Percentiles rank a stretch among this genome's conserved stretches.
Conservation (phyloP, 140 eudicot genomes). For the Senecio squalidus region DNA sequence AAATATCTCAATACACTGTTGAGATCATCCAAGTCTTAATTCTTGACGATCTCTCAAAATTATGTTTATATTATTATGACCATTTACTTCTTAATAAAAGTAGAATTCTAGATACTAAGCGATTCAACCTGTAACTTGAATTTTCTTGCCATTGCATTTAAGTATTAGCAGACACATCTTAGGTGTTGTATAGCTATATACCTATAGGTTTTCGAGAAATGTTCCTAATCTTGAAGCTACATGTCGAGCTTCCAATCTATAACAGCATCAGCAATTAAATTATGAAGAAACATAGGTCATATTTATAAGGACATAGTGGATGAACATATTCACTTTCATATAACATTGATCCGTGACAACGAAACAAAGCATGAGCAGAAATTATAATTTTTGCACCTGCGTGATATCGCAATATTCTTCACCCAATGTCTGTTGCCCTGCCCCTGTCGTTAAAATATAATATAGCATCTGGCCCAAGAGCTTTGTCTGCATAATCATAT, state of each 20-base stretch:
- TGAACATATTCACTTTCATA: slow-evolving; percentile 5
- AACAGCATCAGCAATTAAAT: slow-evolving; percentile 3
- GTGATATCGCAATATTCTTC: slow-evolving; percentile 97
- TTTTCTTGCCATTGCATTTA: too few relatives aligned
- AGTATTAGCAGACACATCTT: neutral
- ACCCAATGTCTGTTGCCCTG: slow-evolving; percentile 93
- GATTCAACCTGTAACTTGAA: too few relatives aligned
- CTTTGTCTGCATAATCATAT: slow-evolving; percentile 53
- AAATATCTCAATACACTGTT: too few relatives aligned
- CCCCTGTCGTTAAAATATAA: slow-evolving; percentile 88
- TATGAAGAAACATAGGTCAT: neutral
- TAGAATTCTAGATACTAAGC: too few relatives aligned
- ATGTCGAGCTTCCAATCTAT: slow-evolving; percentile 14
- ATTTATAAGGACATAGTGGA: neutral
- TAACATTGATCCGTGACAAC: neutral
- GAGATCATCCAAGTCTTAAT: too few relatives aligned
- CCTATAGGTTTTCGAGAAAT: neutral
- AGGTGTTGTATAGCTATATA: neutral
- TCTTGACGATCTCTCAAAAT: too few relatives aligned
- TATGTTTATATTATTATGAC: too few relatives aligned
- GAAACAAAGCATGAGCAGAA: neutral
- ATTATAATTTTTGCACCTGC: slow-evolving; percentile 47
- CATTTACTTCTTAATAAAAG: too few relatives aligned
- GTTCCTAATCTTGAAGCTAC: slow-evolving; percentile 14
- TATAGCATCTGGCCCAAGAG: slow-evolving; percentile 97